Evolutionary conservation across 257 asterid species (phyloP).

Genomic region (Thymus quinquecostatus): DNA sequence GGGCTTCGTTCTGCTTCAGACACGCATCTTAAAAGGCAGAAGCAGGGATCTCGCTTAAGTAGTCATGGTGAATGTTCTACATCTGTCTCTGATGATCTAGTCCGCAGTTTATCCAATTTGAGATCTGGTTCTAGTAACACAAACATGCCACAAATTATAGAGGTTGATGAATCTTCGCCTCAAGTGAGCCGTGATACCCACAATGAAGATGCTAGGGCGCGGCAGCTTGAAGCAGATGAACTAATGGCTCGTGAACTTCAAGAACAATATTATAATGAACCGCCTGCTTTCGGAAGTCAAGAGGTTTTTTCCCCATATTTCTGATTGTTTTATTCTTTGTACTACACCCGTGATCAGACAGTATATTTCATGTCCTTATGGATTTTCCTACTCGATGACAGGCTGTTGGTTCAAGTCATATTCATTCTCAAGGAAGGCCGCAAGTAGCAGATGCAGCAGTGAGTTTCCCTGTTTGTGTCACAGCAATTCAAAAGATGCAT

Average conservation of each 20-base stretch:
- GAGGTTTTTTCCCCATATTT: slow-evolving; percentile 50
- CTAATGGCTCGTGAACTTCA: slow-evolving; percentile 90
- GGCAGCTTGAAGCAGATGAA: slow-evolving; percentile 93
- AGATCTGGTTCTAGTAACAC: slow-evolving; percentile 36
- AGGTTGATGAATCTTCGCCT: slow-evolving; percentile 61
- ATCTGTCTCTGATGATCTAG: slow-evolving; percentile 50
- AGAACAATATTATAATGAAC: slow-evolving; percentile 82
- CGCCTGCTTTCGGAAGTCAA: slow-evolving; percentile 46
- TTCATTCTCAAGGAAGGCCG: slow-evolving; percentile 45
- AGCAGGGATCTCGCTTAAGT: slow-evolving; percentile 52
- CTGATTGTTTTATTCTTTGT: slow-evolving; percentile 7
- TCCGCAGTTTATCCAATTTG: slow-evolving; percentile 49
- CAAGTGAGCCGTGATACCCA: slow-evolving; percentile 39
- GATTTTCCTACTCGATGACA: slow-evolving; percentile 37
- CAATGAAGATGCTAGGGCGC: slow-evolving; percentile 54
- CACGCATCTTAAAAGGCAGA: slow-evolving; percentile 55
- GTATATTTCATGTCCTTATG: slow-evolving; percentile 24
- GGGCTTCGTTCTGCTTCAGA: slow-evolving; percentile 41
- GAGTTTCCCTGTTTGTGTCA: slow-evolving; percentile 33
- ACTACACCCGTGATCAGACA: slow-evolving; percentile 14
- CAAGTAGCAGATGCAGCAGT: slow-evolving; percentile 50
- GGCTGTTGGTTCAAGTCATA: slow-evolving; percentile 50
- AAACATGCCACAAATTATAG: slow-evolving; percentile 47
- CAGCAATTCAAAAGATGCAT: background rate
- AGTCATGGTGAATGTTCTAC: slow-evolving; percentile 59